A percentile compares a stretch with the other conserved stretches of the same genome.
These are phyloP conservation scores for Brassica carinata DNA, from an alignment of 345 rosid genomes.

Conservation along the genomic window DNA sequence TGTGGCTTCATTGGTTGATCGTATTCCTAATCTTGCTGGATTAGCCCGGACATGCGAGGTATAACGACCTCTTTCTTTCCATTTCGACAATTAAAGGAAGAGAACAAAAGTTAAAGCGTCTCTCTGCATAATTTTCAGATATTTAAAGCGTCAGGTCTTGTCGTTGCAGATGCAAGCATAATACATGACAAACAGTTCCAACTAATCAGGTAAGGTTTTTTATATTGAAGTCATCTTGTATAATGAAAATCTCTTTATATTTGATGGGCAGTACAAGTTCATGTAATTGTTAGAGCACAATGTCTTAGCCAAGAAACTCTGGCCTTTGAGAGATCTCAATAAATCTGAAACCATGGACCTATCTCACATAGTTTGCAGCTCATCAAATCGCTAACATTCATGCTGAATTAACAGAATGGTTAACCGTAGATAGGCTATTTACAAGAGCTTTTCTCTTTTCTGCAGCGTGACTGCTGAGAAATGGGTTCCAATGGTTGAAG, in stretches of 20 bases:
- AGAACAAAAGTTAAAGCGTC: not conserved
- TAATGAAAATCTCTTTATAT: not conserved
- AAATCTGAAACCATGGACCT: not conserved
- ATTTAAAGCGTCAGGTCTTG: constrained; percentile 79
- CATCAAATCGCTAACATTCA: not conserved
- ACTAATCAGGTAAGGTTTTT: constrained; percentile 68
- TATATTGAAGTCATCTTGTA: not conserved
- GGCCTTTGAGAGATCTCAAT: not conserved
- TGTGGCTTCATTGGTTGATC: constrained; percentile 89
- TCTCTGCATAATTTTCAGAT: too few species aligned
- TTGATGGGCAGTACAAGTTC: not conserved
- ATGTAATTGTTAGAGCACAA: too few species aligned
- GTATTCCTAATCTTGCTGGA: constrained; percentile 96
- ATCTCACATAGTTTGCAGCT: not conserved
- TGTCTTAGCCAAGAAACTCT: not conserved
- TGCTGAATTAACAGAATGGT: not conserved
- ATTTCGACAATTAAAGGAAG: not conserved
- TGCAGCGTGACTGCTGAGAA: constrained; percentile 93
- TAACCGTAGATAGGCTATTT: not conserved
- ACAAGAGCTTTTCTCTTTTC: constrained; percentile 9
- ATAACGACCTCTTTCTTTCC: constrained; percentile 8
- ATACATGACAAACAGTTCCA: constrained; percentile 88
- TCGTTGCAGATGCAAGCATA: constrained; percentile 68
- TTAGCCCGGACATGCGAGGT: constrained; percentile 98
- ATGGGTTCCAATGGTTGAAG: constrained; percentile 93